Evolutionary conservation across 2,329 filamentous ascomycete species (phyloP).

Genomic region (Ilyonectria destructans): DNA sequence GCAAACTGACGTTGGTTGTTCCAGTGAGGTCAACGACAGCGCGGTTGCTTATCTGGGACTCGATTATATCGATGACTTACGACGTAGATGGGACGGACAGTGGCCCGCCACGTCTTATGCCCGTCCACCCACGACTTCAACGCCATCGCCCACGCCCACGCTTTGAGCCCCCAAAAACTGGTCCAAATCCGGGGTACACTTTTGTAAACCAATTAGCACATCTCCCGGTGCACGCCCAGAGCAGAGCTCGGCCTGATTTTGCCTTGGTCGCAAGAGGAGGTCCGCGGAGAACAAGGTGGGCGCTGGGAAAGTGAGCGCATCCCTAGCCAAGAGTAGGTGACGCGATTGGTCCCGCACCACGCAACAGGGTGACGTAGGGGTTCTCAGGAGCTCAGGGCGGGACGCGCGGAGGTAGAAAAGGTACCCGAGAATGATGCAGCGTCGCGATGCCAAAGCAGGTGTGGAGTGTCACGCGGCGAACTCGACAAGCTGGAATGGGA

Average conservation of each 20-base stretch:
- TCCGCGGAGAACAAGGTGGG: not conserved
- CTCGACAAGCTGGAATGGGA: constrained; percentile 27
- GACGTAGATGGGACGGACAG: constrained; percentile 21
- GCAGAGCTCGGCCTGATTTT: not conserved
- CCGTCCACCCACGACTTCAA: not conserved
- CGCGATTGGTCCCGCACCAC: constrained; percentile 28
- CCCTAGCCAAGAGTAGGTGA: constrained; percentile 21
- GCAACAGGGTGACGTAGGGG: constrained; percentile 46
- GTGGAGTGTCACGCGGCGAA: constrained; percentile 35
- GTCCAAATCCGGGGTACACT: not conserved
- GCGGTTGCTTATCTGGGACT: constrained; percentile 14
- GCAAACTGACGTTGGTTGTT: constrained; percentile 25
- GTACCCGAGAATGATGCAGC: constrained; percentile 23
- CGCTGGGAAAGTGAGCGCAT: constrained; percentile 1
- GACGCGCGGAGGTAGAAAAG: constrained; percentile 31
- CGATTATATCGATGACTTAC: constrained; percentile 15
- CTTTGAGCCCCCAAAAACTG: not conserved
- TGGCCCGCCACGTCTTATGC: constrained; percentile 10
- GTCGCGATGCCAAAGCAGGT: constrained; percentile 23
- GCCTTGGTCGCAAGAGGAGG: constrained; percentile 5
- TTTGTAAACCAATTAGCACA: constrained; percentile 4
- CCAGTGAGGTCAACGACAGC: not conserved
- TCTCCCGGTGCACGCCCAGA: constrained; percentile 17
- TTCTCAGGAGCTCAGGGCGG: constrained; percentile 32
- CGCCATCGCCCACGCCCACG: not conserved